phyloP scores from a whole-genome alignment of 2,329 filamentous ascomycete genomes.

The Colletotrichum godetiae region DNA sequence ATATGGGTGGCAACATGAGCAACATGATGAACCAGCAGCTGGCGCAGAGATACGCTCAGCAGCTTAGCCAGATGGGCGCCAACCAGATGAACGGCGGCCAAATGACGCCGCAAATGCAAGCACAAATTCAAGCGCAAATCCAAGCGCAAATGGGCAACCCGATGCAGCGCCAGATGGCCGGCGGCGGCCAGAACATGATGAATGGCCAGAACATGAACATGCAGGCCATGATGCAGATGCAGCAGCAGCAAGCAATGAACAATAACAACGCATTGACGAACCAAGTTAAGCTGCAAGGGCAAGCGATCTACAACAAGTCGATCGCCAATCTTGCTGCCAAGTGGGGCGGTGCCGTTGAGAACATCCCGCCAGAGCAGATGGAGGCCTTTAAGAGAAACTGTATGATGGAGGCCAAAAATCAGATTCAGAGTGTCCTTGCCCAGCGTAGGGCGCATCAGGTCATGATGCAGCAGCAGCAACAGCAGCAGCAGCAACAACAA shows the following conservation, averaged over 20 bases:
- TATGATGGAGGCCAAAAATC: conserved; percentile 48
- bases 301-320: conserved; percentile 52
- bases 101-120: conserved; percentile 52
- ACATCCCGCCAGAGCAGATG: conserved; percentile 58
- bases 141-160: conserved; percentile 52
- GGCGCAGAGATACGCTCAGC: conserved; percentile 56
- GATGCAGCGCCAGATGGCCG: conserved; percentile 49
- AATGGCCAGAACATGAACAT: conserved; percentile 51
- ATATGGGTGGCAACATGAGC: conserved; percentile 44
- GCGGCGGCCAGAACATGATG: conserved; percentile 52
- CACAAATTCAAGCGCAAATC: conserved; percentile 42
- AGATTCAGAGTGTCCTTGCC: conserved; percentile 46
- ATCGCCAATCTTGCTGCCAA: conserved; percentile 48
- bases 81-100: conserved; percentile 44
- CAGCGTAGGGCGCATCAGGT: conserved; percentile 49
- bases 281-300: conserved; percentile 49
- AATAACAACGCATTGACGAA: conserved; percentile 36
- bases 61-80: conserved; percentile 55
- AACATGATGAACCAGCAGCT: conserved; percentile 56
- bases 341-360: conserved; percentile 52
- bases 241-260: conserved; percentile 51
- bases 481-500: conserved; percentile 44
- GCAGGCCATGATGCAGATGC: conserved; percentile 51
- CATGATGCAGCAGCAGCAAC: conserved; percentile 53
- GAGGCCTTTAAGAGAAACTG: conserved; percentile 59